Conservation (phyloP, 805 yeast species). For the Pichia exigua region DNA sequence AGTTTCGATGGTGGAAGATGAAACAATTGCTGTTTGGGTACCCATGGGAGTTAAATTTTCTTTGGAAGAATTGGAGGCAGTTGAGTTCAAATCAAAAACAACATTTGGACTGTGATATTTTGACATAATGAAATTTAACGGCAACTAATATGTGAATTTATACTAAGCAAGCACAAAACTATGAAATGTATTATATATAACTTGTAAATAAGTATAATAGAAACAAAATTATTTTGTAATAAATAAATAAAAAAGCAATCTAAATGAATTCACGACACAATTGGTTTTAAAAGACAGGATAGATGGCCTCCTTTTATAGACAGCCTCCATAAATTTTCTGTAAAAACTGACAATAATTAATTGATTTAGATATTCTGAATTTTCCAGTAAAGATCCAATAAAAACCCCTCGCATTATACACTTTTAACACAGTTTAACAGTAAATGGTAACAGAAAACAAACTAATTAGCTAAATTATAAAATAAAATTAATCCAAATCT, state of each 20-base stretch:
- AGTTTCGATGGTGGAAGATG: not conserved
- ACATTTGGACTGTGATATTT: not conserved
- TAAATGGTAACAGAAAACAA: no score
- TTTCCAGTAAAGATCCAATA: no score
- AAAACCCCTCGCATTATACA: no score
- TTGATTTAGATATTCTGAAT: not conserved
- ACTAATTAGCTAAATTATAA: no score
- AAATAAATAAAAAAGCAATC: not conserved
- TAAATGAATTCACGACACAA: no score
- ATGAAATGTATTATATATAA: no score
- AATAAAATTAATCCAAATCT: not conserved
- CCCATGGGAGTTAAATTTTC: not conserved
- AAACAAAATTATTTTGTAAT: not conserved
- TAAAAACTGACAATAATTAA: no score
- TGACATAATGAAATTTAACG: not conserved
- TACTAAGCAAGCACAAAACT: not conserved
- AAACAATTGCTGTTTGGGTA: not conserved
- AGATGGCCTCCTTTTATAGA: not conserved
- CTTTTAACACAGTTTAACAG: no score
- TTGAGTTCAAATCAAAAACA: not conserved
- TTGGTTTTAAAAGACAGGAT: not conserved
- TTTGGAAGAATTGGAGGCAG: not conserved
- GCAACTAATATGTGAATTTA: not conserved
- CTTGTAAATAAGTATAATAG: not conserved
- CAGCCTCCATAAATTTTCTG: not conserved